A percentile compares a stretch with the other conserved stretches of the same genome.
phyloP scores from a whole-genome alignment of 345 rosid species.

The Brassica carinata region DNA sequence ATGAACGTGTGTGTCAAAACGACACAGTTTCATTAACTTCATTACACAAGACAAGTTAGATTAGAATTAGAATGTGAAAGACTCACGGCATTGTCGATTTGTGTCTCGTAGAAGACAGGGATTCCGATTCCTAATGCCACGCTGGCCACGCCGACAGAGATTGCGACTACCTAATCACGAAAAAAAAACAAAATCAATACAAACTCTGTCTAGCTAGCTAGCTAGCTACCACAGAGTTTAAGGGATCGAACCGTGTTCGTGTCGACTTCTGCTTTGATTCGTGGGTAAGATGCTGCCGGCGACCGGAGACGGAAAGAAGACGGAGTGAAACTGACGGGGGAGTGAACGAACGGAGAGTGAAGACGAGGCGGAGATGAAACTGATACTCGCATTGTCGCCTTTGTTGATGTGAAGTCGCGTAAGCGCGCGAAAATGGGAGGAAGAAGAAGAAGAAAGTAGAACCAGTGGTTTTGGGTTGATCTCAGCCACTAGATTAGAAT shows the following conservation, averaged over 20 bases:
- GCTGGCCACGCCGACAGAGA: constrained; percentile 81
- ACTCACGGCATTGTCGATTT: constrained; percentile 85
- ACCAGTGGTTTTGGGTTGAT: constrained; percentile 27
- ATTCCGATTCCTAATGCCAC: constrained; percentile 82
- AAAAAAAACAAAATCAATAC: background rate
- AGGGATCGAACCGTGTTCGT: constrained; percentile 68
- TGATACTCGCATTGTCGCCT: constrained; percentile 47
- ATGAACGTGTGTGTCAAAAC: background rate
- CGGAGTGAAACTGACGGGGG: constrained; percentile 48
- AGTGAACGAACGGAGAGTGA: constrained; percentile 57
- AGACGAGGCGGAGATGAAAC: constrained; percentile 54
- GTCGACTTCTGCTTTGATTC: constrained; percentile 80
- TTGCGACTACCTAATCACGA: constrained; percentile 58
- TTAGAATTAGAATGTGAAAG: background rate
- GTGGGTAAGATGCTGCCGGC: constrained; percentile 49
- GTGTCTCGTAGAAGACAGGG: constrained; percentile 80
- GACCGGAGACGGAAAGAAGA: constrained; percentile 45
- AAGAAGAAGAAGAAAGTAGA: constrained; percentile 27
- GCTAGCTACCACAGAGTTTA: background rate
- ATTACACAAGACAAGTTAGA: background rate
- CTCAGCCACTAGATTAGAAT: constrained; percentile 33
- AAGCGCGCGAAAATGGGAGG: constrained; percentile 40
- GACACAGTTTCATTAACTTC: background rate
- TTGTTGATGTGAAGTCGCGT: background rate
- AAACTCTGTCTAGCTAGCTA: background rate